These are phyloP conservation scores for Cladobotryum mycophilum DNA, from an alignment of 2,329 filamentous ascomycete genomes.

Conservation along the genomic window DNA sequence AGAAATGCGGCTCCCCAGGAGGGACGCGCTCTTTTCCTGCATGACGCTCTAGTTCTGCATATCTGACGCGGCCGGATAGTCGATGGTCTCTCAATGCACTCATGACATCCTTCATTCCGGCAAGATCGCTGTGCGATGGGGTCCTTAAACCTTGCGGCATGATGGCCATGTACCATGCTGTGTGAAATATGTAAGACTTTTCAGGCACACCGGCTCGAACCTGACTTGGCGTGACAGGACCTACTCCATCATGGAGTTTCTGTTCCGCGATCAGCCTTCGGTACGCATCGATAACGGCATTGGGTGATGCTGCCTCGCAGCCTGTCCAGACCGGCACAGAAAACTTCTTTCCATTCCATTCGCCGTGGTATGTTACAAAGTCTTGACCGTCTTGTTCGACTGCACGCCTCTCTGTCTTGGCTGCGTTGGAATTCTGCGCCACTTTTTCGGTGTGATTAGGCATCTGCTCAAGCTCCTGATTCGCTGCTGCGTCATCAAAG, in stretches of 20 bases:
- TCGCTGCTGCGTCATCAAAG: conserved; percentile 26
- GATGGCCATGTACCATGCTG: conserved; percentile 47
- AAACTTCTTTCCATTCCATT: conserved; percentile 22
- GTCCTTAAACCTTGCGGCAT: conserved; percentile 25
- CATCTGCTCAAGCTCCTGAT: not conserved
- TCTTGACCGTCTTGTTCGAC: conserved; percentile 8
- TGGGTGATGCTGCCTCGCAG: conserved; percentile 22
- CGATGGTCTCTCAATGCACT: conserved; percentile 36
- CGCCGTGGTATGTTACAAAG: conserved; percentile 18
- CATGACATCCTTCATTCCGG: conserved; percentile 39
- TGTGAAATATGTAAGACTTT: conserved; percentile 40
- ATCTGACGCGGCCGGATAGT: conserved; percentile 24
- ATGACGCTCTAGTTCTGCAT: conserved; percentile 15
- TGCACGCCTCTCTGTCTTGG: not conserved
- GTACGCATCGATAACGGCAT: conserved; percentile 41
- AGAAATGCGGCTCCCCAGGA: conserved; percentile 24
- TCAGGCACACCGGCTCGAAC: conserved; percentile 43
- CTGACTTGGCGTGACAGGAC: conserved; percentile 44
- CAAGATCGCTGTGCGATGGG: conserved; percentile 26
- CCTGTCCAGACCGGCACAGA: conserved; percentile 43
- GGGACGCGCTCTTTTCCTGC: conserved; percentile 7
- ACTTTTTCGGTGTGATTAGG: not conserved
- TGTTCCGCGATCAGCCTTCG: conserved; percentile 36
- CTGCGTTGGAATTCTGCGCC: conserved; percentile 9
- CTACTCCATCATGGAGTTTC: conserved; percentile 31